These are phyloP conservation scores for Paxillus ammoniavirescens DNA, from an alignment of 768 basidiomycete genomes.

Conservation along the genomic window DNA sequence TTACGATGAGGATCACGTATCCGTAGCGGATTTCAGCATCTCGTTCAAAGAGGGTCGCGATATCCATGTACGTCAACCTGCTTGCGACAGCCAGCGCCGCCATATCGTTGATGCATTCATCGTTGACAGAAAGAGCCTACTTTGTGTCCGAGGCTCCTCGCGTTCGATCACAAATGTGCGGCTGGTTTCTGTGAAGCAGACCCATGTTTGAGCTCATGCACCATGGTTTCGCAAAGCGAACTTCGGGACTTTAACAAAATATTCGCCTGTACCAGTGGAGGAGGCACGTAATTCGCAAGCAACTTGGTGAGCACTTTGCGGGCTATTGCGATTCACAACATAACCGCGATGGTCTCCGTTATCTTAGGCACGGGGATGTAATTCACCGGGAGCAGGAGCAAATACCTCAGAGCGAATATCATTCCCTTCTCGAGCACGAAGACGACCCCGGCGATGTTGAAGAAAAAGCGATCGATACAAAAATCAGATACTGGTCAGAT, in stretches of 20 bases:
- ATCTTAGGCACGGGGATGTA: conserved; percentile 47
- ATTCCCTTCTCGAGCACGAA: conserved; percentile 39
- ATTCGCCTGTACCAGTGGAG: conserved; percentile 31
- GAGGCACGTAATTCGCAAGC: conserved; percentile 15
- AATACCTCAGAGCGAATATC: conserved; percentile 56
- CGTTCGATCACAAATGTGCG: conserved; percentile 67
- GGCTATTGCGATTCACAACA: not conserved
- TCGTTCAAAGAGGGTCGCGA: conserved; percentile 67
- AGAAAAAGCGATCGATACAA: conserved; percentile 13
- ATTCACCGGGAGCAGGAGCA: conserved; percentile 51
- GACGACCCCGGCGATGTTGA: conserved; percentile 8
- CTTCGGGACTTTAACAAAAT: conserved; percentile 56
- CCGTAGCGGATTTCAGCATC: conserved; percentile 48
- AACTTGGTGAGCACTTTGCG: conserved; percentile 18
- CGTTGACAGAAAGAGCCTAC: conserved; percentile 33
- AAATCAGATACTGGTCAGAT: conserved; percentile 51
- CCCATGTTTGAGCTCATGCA: conserved; percentile 5
- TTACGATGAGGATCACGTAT: conserved; percentile 43
- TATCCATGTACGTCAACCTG: conserved; percentile 39
- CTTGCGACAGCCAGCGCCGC: not conserved
- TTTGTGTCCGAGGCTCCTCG: conserved; percentile 61
- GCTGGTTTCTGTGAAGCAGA: conserved; percentile 1
- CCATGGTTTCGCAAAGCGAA: conserved; percentile 43
- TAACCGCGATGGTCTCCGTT: not conserved
- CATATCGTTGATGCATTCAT: not conserved